Evolutionary conservation across 176 grass and related monocot species (phyloP), one percentile per base, ranked within the genome.

Genomic region (Cocos nucifera): DNA sequence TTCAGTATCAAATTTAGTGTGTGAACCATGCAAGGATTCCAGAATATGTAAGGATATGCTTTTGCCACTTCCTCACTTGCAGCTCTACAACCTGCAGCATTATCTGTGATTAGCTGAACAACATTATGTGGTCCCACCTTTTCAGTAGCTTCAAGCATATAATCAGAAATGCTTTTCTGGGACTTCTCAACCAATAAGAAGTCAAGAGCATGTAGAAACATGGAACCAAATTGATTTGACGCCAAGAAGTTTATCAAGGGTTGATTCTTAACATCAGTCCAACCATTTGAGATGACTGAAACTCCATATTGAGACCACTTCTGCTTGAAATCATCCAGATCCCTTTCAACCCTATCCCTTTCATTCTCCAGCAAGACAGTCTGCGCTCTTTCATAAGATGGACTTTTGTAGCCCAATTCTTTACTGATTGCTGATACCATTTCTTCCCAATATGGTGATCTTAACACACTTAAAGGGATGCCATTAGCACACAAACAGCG

Each of bases 401-500:
- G 70, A 29, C 70, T 63, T 44, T 63, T 73, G 24, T 73, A 73
- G 20, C 70, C 59, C 51, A 73, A 27, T 73, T 73, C 70, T 61
- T 56, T 73, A 63, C 70, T 73, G 51, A 73, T 73, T 63, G 70
- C 70, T 19, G 54, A 63, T 30, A 73, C 59, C 70, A 73, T 73
- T 54, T 73, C 70, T 55, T 73, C 70, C 70, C 70, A 73, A 56
- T 63, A 73, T 17, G 70, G 70, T 55, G 70, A 73, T 23, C 25
- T 32, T 8, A 73, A 59, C 53, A 73, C 70, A 56, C 51, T 73
- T 20, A 73, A 73, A 55, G 70, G 70, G 26, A 73, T 73, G n/a
- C 70, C 70, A 73, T 73, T 73, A 54, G 70, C 70, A 18, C 70
- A 73, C 25, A 73, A 73, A 56, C 59, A 73, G 6, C 70, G 70